Percentiles rank a stretch among this genome's conserved stretches.
phyloP scores from a whole-genome alignment of 352 stramenopile species.

The Poterioochromonas sp. region DNA sequence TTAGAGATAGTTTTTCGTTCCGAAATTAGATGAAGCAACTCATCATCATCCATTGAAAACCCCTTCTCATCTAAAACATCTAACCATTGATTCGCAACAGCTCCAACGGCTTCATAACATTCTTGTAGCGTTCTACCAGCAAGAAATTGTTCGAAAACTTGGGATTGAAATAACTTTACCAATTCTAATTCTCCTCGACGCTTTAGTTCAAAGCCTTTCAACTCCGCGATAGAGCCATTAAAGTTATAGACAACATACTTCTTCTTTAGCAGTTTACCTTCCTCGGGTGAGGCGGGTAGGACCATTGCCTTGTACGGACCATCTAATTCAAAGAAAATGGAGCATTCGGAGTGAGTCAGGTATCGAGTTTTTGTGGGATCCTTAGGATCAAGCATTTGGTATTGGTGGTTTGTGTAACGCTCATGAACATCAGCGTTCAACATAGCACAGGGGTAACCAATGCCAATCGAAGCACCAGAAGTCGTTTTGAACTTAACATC shows the following conservation, averaged over 20 bases:
- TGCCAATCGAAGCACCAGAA: constrained; percentile 62
- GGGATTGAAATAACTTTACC: constrained; percentile 96
- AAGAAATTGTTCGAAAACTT: constrained; percentile 92
- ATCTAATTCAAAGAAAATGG: constrained; percentile 99
- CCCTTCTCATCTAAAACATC: constrained; percentile 92
- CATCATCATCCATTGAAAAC: constrained; percentile 84
- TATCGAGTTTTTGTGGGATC: constrained; percentile 60
- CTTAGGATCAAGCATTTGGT: constrained; percentile 57
- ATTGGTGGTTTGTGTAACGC: constrained; percentile 97
- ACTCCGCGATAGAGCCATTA: constrained; percentile 73
- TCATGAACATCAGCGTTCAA: constrained; percentile 95
- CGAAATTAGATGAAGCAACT: constrained; percentile 94
- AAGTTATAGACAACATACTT: constrained; percentile 87
- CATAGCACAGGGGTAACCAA: constrained; percentile 98
- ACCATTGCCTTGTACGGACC: constrained; percentile 94
- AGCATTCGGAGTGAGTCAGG: constrained; percentile 85
- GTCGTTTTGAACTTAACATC: constrained; percentile 80
- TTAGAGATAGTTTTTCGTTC: constrained; percentile 97
- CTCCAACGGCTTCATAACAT: constrained; percentile 90
- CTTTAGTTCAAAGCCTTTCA: constrained; percentile 98
- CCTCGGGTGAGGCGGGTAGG: constrained; percentile 91
- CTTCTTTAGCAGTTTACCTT: constrained; percentile 97
- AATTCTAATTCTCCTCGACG: constrained; percentile 93
- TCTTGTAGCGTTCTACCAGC: constrained; percentile 78
- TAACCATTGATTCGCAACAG: constrained; percentile 94